phyloP scores from a whole-genome alignment of 345 rosid genomes.

The Populus euphratica region DNA sequence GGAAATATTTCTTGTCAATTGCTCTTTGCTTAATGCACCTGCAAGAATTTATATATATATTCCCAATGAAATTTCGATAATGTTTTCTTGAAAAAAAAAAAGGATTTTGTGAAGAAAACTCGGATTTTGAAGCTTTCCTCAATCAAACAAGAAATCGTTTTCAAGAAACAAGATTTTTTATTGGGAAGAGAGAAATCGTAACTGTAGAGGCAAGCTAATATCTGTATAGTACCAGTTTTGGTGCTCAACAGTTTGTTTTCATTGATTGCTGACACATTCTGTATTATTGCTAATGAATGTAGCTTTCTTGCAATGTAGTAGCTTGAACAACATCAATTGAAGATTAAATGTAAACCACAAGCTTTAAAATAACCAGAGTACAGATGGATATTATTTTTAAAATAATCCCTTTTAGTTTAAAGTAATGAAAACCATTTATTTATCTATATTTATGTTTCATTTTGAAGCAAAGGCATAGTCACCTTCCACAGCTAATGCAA shows the following conservation, averaged over 20 bases:
- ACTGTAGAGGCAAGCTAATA: no score
- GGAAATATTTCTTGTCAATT: constrained; percentile 27
- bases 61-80: neutral
- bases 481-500: neutral
- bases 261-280: constrained; percentile 8
- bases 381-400: no score
- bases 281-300: constrained; percentile 1
- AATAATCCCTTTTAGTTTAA: no score
- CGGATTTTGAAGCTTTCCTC: constrained; percentile 27
- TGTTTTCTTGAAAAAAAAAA: neutral
- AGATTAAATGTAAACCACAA: neutral
- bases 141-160: neutral
- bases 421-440: no score
- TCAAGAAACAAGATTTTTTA: no score
- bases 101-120: constrained; percentile 11
- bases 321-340: neutral
- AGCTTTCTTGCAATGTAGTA: neutral
- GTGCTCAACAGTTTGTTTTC: constrained; percentile 6
- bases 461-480: no score
- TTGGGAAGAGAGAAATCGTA: no score
- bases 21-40: constrained; percentile 22
- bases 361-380: neutral
- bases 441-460: no score
- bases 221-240: neutral
- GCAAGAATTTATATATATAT: constrained; percentile 4